Percentiles rank a stretch among this genome's conserved stretches.
These are phyloP conservation scores for Thielaviopsis populi DNA, from an alignment of 2,329 filamentous ascomycete species.

Conservation along the genomic window DNA sequence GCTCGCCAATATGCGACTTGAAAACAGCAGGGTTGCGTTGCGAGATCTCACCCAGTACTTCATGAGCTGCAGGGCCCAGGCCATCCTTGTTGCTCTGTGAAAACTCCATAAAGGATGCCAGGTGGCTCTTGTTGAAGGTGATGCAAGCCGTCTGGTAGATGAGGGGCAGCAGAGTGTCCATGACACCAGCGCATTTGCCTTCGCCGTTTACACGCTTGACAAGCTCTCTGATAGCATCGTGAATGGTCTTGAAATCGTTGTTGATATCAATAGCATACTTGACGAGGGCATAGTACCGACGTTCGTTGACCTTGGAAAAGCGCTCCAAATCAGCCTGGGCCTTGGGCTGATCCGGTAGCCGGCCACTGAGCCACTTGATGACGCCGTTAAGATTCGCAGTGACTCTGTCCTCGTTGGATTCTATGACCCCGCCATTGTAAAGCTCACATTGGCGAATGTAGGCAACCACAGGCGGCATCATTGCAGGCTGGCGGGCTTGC, in stretches of 20 bases:
- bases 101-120: constrained; percentile 76
- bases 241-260: constrained; percentile 82
- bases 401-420: constrained; percentile 52
- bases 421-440: constrained; percentile 75
- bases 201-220: constrained; percentile 55
- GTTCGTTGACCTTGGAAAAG: constrained; percentile 82
- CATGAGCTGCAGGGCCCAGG: constrained; percentile 65
- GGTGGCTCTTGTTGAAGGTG: constrained; percentile 87
- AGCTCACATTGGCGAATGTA: constrained; percentile 75
- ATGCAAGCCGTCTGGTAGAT: constrained; percentile 72
- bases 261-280: constrained; percentile 72
- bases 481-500: constrained; percentile 60
- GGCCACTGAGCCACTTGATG: constrained; percentile 56
- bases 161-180: constrained; percentile 69
- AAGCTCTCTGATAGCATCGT: constrained; percentile 80
- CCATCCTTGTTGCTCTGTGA: constrained; percentile 71
- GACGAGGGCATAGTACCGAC: constrained; percentile 77
- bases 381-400: constrained; percentile 58
- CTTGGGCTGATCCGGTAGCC: constrained; percentile 59
- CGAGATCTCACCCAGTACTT: constrained; percentile 84
- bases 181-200: constrained; percentile 35
- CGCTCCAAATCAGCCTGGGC: constrained; percentile 68
- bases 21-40: constrained; percentile 78
- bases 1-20: constrained; percentile 78
- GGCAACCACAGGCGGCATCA: constrained; percentile 57